Conservation (phyloP, 2,329 filamentous ascomycete species). For the Botrytis fragariae region DNA sequence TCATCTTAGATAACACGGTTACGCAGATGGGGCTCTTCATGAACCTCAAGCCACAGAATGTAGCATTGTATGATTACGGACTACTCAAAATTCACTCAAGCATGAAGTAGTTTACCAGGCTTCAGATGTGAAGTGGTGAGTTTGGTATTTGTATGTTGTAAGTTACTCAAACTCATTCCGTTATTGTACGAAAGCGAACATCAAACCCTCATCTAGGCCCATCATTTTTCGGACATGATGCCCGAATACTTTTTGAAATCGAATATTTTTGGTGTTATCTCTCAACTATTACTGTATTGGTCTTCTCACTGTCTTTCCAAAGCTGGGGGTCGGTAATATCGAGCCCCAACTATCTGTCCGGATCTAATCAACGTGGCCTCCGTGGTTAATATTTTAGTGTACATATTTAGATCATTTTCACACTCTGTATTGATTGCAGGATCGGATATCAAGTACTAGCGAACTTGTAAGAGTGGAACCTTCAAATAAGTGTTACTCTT, state of each 20-base stretch:
- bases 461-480: background rate
- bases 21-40: too few relatives aligned
- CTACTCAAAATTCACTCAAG: background rate
- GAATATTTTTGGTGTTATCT: background rate
- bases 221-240: too few relatives aligned
- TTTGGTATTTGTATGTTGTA: background rate
- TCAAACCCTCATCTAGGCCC: background rate
- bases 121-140: background rate
- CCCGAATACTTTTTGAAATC: background rate
- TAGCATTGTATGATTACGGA: too few relatives aligned
- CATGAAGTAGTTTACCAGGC: background rate
- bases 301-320: too few relatives aligned
- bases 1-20: background rate
- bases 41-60: background rate
- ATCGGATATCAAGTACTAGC: background rate
- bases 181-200: background rate
- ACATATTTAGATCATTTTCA: too few relatives aligned
- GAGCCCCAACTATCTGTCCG: too few relatives aligned
- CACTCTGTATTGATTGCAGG: too few relatives aligned
- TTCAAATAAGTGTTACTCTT: background rate
- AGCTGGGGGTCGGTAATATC: too few relatives aligned
- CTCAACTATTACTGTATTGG: too few relatives aligned
- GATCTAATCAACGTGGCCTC: too few relatives aligned
- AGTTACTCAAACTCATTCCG: background rate
- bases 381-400: too few relatives aligned